Evolutionary conservation across 257 asterid genomes (phyloP), one percentile per base, ranked within the genome.

Genomic region (Anisodus acutangulus): DNA sequence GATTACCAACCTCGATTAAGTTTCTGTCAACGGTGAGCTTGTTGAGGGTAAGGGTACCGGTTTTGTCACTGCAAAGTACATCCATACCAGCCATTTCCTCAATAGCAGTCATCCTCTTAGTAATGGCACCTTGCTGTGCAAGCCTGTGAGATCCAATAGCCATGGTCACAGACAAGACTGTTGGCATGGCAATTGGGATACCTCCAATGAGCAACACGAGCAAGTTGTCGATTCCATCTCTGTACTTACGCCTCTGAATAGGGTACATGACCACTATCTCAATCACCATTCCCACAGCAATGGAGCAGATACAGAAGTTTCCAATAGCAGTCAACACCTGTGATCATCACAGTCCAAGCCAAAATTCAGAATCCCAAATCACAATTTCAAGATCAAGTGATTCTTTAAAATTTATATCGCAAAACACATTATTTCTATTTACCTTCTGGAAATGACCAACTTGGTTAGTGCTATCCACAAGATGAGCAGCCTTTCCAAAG

Each of bases 31-130:
- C 98, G 0, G 95, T 93, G 71, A 95, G 97, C 92, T 94, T 94
- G 90, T 95, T 95, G 81, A 95, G 97, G 49, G 98, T 95, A 15
- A 95, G 95, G 4, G 98, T 95, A 45, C 98, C 98, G 0, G 98
- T 95, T 84, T 95, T 95, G 90, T 95, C 98, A 66, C 98, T 95
- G 90, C 98, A 95, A 17, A 95, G 93, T 79, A 95, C 98, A 82
- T 95, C 98, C 98, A 93, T 95, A 55, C 98, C 98, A 8, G 98
- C 98, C 98, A 95, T 92, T 78, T 95, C 98, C 90, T 95, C 98
- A 78, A 95, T 95, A 70, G 98, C 98, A n/a, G 98, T 94, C 98
- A 95, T 95, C 87, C 98, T 93, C 91, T 95, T 95, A 41, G 98
- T 95, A 82, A 95, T 95, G 90, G 98, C 98, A 1, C 98, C 98